A percentile compares a stretch with the other conserved stretches of the same genome.
Evolutionary conservation across 768 basidiomycete genomes (phyloP).

Genomic region (Tulasnella sp.): DNA sequence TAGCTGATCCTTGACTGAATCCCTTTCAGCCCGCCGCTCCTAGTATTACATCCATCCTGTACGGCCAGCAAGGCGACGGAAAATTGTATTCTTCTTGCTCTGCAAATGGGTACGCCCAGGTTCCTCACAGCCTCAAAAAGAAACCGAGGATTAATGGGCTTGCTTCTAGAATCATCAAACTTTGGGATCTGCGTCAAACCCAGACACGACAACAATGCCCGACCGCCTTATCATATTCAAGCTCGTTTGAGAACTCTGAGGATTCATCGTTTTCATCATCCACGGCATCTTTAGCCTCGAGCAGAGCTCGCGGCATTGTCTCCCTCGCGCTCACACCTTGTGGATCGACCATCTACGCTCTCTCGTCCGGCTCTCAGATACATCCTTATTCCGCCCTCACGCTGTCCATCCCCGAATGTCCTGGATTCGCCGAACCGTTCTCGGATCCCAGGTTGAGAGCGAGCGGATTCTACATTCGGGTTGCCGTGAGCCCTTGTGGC

Average conservation of each 20-base stretch:
- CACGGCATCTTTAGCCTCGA: background rate
- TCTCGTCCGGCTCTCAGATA: constrained; percentile 5
- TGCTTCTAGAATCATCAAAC: constrained; percentile 1
- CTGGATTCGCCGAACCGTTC: background rate
- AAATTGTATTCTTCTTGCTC: constrained; percentile 2
- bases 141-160: too few species aligned
- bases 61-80: background rate
- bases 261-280: background rate
- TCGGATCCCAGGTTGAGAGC: constrained; percentile 5
- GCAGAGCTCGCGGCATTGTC: constrained; percentile 7
- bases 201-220: background rate
- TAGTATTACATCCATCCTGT: constrained; percentile 5
- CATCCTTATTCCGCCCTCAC: constrained; percentile 9
- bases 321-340: background rate
- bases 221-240: too few species aligned
- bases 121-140: background rate
- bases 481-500: constrained; percentile 13
- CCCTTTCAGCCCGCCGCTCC: background rate
- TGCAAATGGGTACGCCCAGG: background rate
- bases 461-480: constrained; percentile 13
- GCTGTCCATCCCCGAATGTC: background rate
- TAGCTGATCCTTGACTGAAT: too few species aligned
- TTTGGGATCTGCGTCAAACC: constrained; percentile 5
- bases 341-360: constrained; percentile 3
- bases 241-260: background rate